Evolutionary conservation across 345 rosid genomes (phyloP), one percentile per base, ranked within the genome.

Genomic region (Salix caprea): DNA sequence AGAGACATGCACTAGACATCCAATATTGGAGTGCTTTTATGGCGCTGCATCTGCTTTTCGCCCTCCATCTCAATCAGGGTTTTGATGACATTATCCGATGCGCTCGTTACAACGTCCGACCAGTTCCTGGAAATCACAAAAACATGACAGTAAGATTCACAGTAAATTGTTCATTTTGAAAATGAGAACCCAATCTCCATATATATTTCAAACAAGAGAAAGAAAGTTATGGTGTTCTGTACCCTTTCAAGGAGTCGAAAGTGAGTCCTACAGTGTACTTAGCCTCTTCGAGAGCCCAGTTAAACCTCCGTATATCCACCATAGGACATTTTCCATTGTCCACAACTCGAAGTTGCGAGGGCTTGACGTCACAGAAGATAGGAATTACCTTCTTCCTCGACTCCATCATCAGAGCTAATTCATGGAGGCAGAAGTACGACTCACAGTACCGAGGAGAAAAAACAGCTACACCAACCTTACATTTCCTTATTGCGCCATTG

Each of bases 381-480:
- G 94, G 97, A 23, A 92, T 88, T 4, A 92, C 88, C 85, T 85
- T 89, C 80, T 88, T 90, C 64, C 75, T 84, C 4, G 87, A 78
- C 90, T 92, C 94, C 94, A 87, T 84, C 1, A 92, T 67, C 1
- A 89, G 87, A 69, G 97, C 91, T 40, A 92, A 81, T 77, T 90
- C 97, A 19, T 92, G 91, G 1, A 92, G 86, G 67, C 97, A 90
- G 16, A 78, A 90, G 56, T 88, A 89, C 0, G 94, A 92, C 18
- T 88, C 79, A 21, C 93, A 85, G 13, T 89, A 92, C 34, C 78
- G 82, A 10, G 93, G 97, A 13, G 94, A 92, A 52, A 92, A 88
- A 12, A 92, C 89, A 0, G 97, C 52, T 0, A 92, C 86, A 1
- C 88, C 91, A 18, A 92, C 80, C 73, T 85, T 89, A 24, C 93